Percentiles rank a stretch among this genome's conserved stretches.
Evolutionary conservation across 805 yeast species (phyloP).

Genomic region (Kluyveromyces lactis): DNA sequence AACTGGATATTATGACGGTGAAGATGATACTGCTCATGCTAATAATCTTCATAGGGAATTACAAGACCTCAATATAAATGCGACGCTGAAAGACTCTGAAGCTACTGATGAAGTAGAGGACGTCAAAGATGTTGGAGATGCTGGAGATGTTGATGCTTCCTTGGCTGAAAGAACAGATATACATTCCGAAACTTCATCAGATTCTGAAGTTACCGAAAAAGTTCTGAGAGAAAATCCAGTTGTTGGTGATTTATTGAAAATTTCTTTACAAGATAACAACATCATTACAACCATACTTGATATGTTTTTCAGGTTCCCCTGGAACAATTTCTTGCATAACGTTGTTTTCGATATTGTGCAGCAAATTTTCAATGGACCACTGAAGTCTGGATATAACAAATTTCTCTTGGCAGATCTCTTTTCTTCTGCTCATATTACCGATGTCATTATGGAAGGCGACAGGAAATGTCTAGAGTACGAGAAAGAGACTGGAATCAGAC

Average conservation of each 20-base stretch:
- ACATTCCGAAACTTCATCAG: constrained; percentile 17
- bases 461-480: constrained; percentile 52
- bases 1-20: not conserved
- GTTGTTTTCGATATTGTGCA: constrained; percentile 80
- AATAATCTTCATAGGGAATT: constrained; percentile 3
- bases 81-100: constrained; percentile 4
- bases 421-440: constrained; percentile 49
- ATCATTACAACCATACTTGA: constrained; percentile 52
- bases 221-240: constrained; percentile 47
- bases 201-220: constrained; percentile 29
- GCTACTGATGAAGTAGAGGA: constrained; percentile 6
- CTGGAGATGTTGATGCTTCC: constrained; percentile 6
- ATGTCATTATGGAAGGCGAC: constrained; percentile 58
- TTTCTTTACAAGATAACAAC: constrained; percentile 55
- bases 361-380: constrained; percentile 67
- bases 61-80: not conserved
- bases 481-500: constrained; percentile 51
- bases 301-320: constrained; percentile 65
- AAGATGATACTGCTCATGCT: not conserved
- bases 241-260: constrained; percentile 67
- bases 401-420: constrained; percentile 55
- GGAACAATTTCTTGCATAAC: constrained; percentile 81
- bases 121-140: constrained; percentile 4
- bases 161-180: constrained; percentile 8
- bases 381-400: constrained; percentile 67